Evolutionary conservation across 805 yeast genomes (phyloP), one percentile per base, ranked within the genome.

Genomic region (Lachancea lanzarotensis): DNA sequence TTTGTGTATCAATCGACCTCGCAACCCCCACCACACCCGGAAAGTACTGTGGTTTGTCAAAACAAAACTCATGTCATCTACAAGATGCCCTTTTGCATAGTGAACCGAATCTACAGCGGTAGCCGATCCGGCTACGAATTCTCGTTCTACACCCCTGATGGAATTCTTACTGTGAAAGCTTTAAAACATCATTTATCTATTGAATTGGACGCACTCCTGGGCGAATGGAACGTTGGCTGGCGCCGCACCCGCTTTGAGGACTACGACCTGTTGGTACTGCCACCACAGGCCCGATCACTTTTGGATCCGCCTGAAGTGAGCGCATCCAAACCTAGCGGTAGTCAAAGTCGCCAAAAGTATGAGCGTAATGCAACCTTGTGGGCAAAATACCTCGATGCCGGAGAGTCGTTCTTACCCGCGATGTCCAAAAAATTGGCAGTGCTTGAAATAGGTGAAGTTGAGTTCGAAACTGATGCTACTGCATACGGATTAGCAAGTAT

Each of bases 171-270:
- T 12, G 36, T 43, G n/a, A 12, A 17, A 3, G 8, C 39, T n/a
- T 13, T 13, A n/a, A 37, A 43, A 35, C 46, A 43, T 19, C 32
- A 27, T 13, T 7, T 8, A 7, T 9, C 15, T 3, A 12, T 27
- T 7, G 34, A 32, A 8, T 12, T 34, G 33, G 47, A 44, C 33
- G 19, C 47, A 9, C 18, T 26, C 11, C 35, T 44, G 3, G 47
- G 47, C 15, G 40, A 34, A 2, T 44, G 47, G 43, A 33, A 44
- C 18, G 43, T 44, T 12, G 32, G 16, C 19, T 44, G 47, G 47
- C 37, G 35, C 40, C n/a, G n/a, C n/a, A 35, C 34, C 20, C 3
- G 39, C 16, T 20, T n/a, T 3, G 42, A 26, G 16, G 15, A 26
- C 18, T 27, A 29, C 30, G 38, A 43, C 25, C 38, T 43, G 27